Conservation (phyloP, 2,329 filamentous ascomycete genomes). For the Fusarium sp. region DNA sequence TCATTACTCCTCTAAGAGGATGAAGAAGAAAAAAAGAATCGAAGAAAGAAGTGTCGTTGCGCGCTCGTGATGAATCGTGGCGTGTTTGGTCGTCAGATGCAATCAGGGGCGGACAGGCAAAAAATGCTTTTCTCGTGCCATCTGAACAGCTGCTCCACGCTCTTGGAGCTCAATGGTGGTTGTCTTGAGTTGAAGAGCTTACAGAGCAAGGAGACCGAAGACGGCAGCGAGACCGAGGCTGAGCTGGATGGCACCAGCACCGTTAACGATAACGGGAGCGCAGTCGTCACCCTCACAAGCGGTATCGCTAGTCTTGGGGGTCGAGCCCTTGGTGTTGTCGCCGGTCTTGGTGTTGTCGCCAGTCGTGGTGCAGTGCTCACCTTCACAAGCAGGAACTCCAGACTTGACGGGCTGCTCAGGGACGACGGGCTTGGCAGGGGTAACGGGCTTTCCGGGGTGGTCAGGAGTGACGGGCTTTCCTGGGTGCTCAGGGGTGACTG, state of each 20-base stretch:
- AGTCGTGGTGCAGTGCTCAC: not conserved
- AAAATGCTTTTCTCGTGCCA: conserved; percentile 1
- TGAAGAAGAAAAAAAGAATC: conserved; percentile 18
- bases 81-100: not conserved
- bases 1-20: conserved; percentile 35
- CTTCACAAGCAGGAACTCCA: not conserved
- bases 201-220: conserved; percentile 45
- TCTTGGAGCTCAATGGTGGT: not conserved
- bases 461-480: not conserved
- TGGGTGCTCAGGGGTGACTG: not conserved
- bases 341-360: no score
- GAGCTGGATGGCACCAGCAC: conserved; percentile 38
- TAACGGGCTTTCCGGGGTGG: not conserved
- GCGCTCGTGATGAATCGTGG: conserved; percentile 26
- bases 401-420: conserved; percentile 8
- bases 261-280: conserved; percentile 41
- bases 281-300: conserved; percentile 11
- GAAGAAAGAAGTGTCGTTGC: conserved; percentile 19
- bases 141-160: not conserved
- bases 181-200: conserved; percentile 25
- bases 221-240: conserved; percentile 46
- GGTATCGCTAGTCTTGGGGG: not conserved
- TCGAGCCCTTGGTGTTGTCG: not conserved
- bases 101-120: conserved; percentile 3
- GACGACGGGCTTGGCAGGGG: not conserved